Base-by-base conservation (phyloP, 2,329 filamentous ascomycete genomes). In the Trichoderma harzianum region DNA sequence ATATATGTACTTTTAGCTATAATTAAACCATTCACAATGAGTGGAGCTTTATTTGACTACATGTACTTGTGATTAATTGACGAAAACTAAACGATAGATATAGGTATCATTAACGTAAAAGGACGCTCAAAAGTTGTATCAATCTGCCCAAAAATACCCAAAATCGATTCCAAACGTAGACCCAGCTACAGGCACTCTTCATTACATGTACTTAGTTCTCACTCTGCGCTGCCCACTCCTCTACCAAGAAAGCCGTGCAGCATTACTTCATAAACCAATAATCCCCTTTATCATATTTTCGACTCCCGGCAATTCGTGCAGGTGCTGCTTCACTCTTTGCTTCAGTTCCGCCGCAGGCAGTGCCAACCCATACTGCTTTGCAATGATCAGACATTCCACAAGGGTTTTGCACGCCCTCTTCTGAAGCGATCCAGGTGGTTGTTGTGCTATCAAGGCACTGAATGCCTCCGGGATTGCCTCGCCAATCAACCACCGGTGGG, bases 311-410 rank as follows among this genome's bases (percentile, higher is more conserved):
- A 66, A 39, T 14, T 12, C 18, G 21, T 66, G 21, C 21, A 55
- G 5, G 18, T 66, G 47, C 47, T 66, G 63, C 12, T 66, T 55
- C 63, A 66, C 8, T 21, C 30, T 66, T 39, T 57, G 63, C n/a
- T 51, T 36, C 63, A 66, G 47, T 16, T n/a, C 47, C 47, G 30
- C 21, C 21, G 63, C 30, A 28, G 63, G 63, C 21, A 51, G 10
- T 16, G 63, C 63, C 47, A 66, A n/a, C 16, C 47, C 63, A 66
- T 55, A 66, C 55, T 66, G 63, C 47, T 66, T 66, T 28, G 30
- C 51, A 24, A 66, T 66, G 10, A 66, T 66, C 47, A 66, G 3
- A 6, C 63, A 66, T 47, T 66, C 63, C 30, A 66, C 63, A 16
- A 66, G 63, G 3, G 63, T 57, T 14, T 66, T 66, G 6, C 63